Conservation (phyloP, 176 grass and related monocot species). For the Paspalum vaginatum region DNA sequence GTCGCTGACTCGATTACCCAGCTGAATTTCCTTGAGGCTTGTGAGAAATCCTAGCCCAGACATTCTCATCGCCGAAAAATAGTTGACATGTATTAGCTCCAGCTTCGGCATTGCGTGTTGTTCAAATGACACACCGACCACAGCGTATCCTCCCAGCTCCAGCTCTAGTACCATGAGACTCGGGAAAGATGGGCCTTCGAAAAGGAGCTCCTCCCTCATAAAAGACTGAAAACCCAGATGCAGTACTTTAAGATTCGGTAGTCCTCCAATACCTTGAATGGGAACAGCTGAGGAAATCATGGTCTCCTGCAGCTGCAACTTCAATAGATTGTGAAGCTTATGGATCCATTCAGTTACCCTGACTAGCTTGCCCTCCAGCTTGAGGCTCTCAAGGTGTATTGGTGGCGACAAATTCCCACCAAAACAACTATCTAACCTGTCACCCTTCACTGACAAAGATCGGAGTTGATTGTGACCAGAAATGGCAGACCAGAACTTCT, state of each 20-base stretch:
- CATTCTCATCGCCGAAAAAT: fast-evolving
- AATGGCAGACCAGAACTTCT: constrained; percentile 6
- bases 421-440: background rate
- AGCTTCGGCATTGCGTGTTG: background rate
- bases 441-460: background rate
- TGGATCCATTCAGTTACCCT: background rate
- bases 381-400: constrained; percentile 1
- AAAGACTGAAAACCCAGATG: fast-evolving
- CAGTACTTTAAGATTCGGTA: constrained; percentile 9
- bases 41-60: background rate
- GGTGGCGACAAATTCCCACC: background rate
- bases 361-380: background rate
- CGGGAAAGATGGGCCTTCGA: background rate
- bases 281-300: fast-evolving
- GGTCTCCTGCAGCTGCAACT: background rate
- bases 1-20: background rate
- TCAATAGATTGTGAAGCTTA: background rate
- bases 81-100: background rate
- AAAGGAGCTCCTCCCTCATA: fast-evolving
- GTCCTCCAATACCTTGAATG: background rate
- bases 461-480: background rate
- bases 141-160: fast-evolving
- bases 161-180: background rate
- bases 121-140: background rate
- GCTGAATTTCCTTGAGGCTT: background rate